Conservation (phyloP, 192 early-diverging fungal species). For the Backusella luteola region DNA sequence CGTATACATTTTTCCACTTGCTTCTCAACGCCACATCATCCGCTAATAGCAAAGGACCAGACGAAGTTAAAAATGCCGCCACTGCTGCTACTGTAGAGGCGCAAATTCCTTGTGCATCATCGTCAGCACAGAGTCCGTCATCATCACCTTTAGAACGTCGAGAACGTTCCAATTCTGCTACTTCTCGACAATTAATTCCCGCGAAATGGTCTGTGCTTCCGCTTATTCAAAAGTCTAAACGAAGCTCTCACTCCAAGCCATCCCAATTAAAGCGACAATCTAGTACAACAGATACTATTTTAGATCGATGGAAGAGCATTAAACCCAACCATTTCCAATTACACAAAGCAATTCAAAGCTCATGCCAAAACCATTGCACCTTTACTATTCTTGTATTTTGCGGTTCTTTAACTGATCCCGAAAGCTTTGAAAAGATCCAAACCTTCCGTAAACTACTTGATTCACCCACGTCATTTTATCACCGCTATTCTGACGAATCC, state of each 20-base stretch:
- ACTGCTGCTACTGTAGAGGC: not conserved
- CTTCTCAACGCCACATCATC: not conserved
- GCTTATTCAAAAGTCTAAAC: slow-evolving; percentile 7
- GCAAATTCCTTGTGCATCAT: not conserved
- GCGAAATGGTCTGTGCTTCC: not conserved
- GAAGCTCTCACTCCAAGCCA: not conserved
- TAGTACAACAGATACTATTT: not conserved
- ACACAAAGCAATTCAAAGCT: not conserved
- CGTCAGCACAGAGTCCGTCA: not conserved
- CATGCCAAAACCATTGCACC: not conserved
- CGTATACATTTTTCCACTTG: slow-evolving; percentile 22
- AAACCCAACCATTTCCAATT: slow-evolving; percentile 18
- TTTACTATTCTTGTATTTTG: slow-evolving; percentile 24
- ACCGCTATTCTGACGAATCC: slow-evolving; percentile 1
- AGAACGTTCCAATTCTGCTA: slow-evolving; percentile 11
- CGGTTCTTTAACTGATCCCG: slow-evolving; percentile 19
- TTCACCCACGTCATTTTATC: slow-evolving; percentile 17
- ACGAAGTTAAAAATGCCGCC: not conserved
- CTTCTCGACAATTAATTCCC: not conserved
- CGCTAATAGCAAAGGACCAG: not conserved
- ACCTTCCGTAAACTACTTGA: slow-evolving; percentile 1
- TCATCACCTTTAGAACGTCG: not conserved
- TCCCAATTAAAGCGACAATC: not conserved
- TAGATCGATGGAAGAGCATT: slow-evolving; percentile 26
- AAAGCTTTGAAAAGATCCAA: not conserved